Evolutionary conservation across 306 rosid genomes (phyloP), one percentile per base, ranked within the genome.

Genomic region (Heteromeles arbutifolia): DNA sequence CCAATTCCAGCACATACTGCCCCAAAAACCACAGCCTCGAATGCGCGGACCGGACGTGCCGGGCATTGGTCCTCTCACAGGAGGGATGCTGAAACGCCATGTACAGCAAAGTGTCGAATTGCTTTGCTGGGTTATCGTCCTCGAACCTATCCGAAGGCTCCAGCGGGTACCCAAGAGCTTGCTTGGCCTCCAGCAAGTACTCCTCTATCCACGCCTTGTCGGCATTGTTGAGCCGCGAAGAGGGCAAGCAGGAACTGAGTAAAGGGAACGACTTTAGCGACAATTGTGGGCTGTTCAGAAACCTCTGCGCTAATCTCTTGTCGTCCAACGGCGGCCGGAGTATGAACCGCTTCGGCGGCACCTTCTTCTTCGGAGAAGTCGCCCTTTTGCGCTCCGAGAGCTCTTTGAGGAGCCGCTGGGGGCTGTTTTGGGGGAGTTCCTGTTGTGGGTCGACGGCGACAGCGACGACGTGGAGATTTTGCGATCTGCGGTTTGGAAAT

Each of bases 71-170:
- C 70, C 99, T 85, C 82, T 95, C 96, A 54, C 99, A 88, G 1
- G 91, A 82, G 0, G 99, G 97, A 37, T 95, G 97, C 86, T 95
- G 99, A 85, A 95, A 95, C n/a, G 99, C 99, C 86, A 95, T 74
- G 57, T 95, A 95, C 82, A 95, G 31, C 87, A 95, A 61, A 1
- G 91, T 84, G 75, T 95, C 97, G 28, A 95, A 92, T 29, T 95
- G 97, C 74, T 87, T 92, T 0, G 97, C 97, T 0, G 99, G 97
- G 64, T 92, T 92, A 62, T 95, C 97, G 25, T 90, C 97, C 26
- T 87, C 92, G 4, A 86, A 82, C 8, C 66, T 74, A 4, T 90
- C 97, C 3, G 96, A 92, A 0, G 93, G 88, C 82, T 95, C 99
- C 0, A 95, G 88, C 2, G 99, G 88, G 81, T 92, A 92, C 52